phyloP scores from a whole-genome alignment of 1,284 basidiomycete species.

The Sporisorium iseilematis-ciliati region DNA sequence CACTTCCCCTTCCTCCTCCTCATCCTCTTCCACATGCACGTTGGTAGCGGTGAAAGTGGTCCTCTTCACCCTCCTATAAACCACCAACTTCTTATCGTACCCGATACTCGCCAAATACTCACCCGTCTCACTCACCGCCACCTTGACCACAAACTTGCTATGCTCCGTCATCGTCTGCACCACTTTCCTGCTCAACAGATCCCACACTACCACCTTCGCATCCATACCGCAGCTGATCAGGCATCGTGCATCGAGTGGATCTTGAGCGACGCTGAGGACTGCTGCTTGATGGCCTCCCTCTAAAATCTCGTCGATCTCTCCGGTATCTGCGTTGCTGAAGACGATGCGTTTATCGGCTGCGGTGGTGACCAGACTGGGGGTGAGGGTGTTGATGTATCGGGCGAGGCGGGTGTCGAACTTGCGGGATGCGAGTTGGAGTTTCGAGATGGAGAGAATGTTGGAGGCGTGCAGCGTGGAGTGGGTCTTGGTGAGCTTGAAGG shows the following conservation, averaged over 20 bases:
- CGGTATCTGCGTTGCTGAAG: slow-evolving; percentile 45
- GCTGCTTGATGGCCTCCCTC: slow-evolving; percentile 61
- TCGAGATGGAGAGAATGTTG: slow-evolving; percentile 61
- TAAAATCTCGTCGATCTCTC: slow-evolving; percentile 58
- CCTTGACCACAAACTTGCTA: slow-evolving; percentile 59
- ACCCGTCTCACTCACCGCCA: slow-evolving; percentile 50
- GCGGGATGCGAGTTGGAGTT: slow-evolving; percentile 31
- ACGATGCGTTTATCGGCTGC: slow-evolving; percentile 62
- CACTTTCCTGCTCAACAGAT: slow-evolving; percentile 38
- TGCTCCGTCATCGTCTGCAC: slow-evolving; percentile 59
- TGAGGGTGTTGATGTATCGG: slow-evolving; percentile 23
- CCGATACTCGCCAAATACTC: slow-evolving; percentile 60
- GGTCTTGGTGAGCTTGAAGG: slow-evolving; percentile 35
- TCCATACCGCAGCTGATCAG: slow-evolving; percentile 64
- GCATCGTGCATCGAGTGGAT: slow-evolving; percentile 49
- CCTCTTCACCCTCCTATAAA: slow-evolving; percentile 47
- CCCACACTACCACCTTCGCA: slow-evolving; percentile 62
- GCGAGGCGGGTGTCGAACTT: slow-evolving; percentile 30
- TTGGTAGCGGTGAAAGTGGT: slow-evolving; percentile 9
- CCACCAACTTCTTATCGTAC: slow-evolving; percentile 59
- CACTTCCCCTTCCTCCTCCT: slow-evolving; percentile 23
- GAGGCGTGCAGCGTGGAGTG: slow-evolving; percentile 52
- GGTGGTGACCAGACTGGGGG: slow-evolving; percentile 42
- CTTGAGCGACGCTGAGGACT: slow-evolving; percentile 56
- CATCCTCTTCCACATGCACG: slow-evolving; percentile 10